Evolutionary conservation across 805 yeast genomes (phyloP).

Genomic region (Saccharomycopsis vini): DNA sequence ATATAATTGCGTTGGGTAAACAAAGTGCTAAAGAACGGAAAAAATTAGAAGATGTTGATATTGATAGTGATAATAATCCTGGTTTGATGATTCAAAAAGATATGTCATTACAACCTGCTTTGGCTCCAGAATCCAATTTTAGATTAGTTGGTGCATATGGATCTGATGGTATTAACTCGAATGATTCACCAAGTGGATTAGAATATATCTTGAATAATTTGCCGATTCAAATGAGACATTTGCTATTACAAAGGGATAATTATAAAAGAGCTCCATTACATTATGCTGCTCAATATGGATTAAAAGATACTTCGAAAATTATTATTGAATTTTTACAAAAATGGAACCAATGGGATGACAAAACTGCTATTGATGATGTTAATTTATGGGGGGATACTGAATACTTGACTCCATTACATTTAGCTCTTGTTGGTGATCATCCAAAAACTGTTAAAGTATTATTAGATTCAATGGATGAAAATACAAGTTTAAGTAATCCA

Average conservation of each 20-base stretch:
- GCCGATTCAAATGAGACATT: conserved; percentile 43
- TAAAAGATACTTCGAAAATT: conserved; percentile 50
- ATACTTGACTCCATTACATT: conserved; percentile 68
- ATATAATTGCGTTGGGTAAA: conserved; percentile 70
- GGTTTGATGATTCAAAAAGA: conserved; percentile 16
- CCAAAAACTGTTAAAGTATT: conserved; percentile 63
- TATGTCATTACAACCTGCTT: conserved; percentile 32
- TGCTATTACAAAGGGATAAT: conserved; percentile 60
- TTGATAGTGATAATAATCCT: not conserved
- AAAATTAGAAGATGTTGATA: conserved; percentile 7
- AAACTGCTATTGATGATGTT: conserved; percentile 46
- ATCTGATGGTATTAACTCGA: conserved; percentile 53
- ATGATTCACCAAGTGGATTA: conserved; percentile 51
- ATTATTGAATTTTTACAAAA: conserved; percentile 46
- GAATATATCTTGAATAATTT: conserved; percentile 48
- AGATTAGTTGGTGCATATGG: conserved; percentile 48
- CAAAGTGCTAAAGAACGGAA: conserved; percentile 26
- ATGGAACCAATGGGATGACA: conserved; percentile 50
- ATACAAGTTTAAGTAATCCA: conserved; percentile 38
- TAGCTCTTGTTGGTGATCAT: conserved; percentile 76
- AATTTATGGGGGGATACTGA: conserved; percentile 65
- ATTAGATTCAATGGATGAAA: conserved; percentile 35
- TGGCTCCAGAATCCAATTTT: conserved; percentile 41
- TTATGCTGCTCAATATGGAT: conserved; percentile 82
- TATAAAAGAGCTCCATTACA: conserved; percentile 82